Evolutionary conservation across 2,329 filamentous ascomycete genomes (phyloP), one percentile per base, ranked within the genome.

Genomic region (Dendrostoma leiphaemia): DNA sequence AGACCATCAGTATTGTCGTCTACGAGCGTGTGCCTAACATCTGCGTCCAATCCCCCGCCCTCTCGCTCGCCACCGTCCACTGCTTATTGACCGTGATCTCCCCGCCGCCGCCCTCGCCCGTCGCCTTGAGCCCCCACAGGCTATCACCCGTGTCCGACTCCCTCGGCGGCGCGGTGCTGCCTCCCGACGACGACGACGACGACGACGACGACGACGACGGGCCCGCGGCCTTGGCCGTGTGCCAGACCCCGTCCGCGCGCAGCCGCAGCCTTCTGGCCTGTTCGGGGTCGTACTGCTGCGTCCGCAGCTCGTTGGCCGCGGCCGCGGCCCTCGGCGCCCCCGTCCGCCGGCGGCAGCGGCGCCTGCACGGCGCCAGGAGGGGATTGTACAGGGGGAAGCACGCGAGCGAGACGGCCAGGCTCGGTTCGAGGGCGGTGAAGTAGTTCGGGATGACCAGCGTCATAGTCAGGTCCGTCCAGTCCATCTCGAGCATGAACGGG

Each of bases 321-420:
- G 28, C 9, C 15, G 15, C 13, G 15, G 19, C 15, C 10, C 45
- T 21, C 32, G 32, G 19, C 9, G 19, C 6, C 2, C 8, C 8
- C 23, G 10, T 34, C 13, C 23, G 23, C 15, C n/a, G n/a, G n/a
- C n/a, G n/a, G n/a, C n/a, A n/a, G n/a, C n/a, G n/a, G n/a, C 45
- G 45, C 32, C 24, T 48, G 21, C 45, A 9, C 1, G 28, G 63
- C 24, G 58, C 66, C 5, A 76, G 62, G 8, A 77, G 62, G 5
- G 74, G 72, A 1, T 71, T 68, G 34, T 74, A 61, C 17, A 73
- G 63, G 1, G 73, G 71, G 23, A 74, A 61, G 48, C 70, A 75
- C 29, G 69, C 67, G 13, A 71, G 60, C 5, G 65, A 68, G 10
- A 75, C 65, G 38, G 65, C 71, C 29, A 75, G 61, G 47, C 65